phyloP scores from a whole-genome alignment of 2,329 filamentous ascomycete genomes.

The Exophiala aquamarina region DNA sequence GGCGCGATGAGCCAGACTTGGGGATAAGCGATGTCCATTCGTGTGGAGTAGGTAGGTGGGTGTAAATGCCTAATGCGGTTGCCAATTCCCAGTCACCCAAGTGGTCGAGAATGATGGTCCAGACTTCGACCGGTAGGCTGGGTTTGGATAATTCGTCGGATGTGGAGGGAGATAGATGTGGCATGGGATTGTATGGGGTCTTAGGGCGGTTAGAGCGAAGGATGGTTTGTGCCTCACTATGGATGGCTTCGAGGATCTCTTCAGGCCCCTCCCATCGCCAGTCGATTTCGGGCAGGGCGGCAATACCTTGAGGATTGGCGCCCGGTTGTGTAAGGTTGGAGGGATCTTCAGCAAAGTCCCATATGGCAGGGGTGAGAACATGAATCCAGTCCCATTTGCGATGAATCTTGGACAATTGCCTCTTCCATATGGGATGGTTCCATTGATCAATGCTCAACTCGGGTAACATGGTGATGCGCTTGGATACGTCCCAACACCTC shows the following conservation, averaged over 20 bases:
- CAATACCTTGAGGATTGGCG: slow-evolving; percentile 29
- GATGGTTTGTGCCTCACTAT: slow-evolving; percentile 25
- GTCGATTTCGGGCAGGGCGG: slow-evolving; percentile 29
- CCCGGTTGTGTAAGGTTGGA: slow-evolving; percentile 47
- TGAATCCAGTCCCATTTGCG: slow-evolving; percentile 85
- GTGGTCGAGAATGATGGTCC: slow-evolving; percentile 82
- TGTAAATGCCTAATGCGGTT: slow-evolving; percentile 75
- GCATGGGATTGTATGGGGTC: slow-evolving; percentile 2
- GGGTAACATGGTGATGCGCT: slow-evolving; percentile 80
- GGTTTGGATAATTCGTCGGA: slow-evolving; percentile 34
- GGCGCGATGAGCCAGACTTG: slow-evolving; percentile 67
- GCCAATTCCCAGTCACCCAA: slow-evolving; percentile 90
- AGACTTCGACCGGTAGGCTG: slow-evolving; percentile 76
- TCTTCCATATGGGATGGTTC: slow-evolving; percentile 85
- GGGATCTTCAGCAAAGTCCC: slow-evolving; percentile 66
- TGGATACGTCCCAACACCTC: slow-evolving; percentile 82
- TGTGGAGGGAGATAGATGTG: slow-evolving; percentile 39
- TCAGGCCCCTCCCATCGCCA: slow-evolving; percentile 31
- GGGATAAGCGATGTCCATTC: slow-evolving; percentile 69
- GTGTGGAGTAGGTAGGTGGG: slow-evolving; percentile 69
- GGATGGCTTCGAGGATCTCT: slow-evolving; percentile 26
- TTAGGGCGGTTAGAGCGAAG: slow-evolving; percentile 17
- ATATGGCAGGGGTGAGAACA: slow-evolving; percentile 77
- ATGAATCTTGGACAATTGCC: slow-evolving; percentile 79
- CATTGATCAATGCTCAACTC: slow-evolving; percentile 89